phyloP scores from a whole-genome alignment of 2,329 filamentous ascomycete species.

The Aspergillus sojae region DNA sequence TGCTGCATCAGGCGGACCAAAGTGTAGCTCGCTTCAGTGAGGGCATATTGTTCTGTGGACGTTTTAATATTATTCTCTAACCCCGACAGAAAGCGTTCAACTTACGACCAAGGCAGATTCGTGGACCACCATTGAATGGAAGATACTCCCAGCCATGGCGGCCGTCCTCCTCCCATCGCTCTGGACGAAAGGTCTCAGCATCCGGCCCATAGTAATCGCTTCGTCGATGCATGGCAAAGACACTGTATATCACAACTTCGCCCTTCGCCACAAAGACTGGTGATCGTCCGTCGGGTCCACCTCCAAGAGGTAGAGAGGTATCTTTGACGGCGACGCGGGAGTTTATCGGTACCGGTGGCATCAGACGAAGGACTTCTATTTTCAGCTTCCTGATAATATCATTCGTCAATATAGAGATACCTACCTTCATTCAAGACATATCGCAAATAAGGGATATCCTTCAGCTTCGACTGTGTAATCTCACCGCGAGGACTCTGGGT shows the following conservation, averaged over 20 bases:
- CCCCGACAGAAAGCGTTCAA: slow-evolving; percentile 4
- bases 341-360: slow-evolving; percentile 51
- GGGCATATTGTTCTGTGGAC: slow-evolving; percentile 43
- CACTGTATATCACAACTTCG: slow-evolving; percentile 66
- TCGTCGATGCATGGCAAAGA: slow-evolving; percentile 74
- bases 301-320: slow-evolving; percentile 54
- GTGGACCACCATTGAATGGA: slow-evolving; percentile 43
- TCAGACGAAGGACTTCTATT: slow-evolving; percentile 43
- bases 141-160: slow-evolving; percentile 41
- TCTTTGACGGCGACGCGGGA: slow-evolving; percentile 42
- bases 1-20: slow-evolving; percentile 41
- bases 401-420: background rate
- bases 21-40: slow-evolving; percentile 46
- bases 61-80: too few relatives aligned
- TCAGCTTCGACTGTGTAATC: slow-evolving; percentile 49
- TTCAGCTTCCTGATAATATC: background rate
- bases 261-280: slow-evolving; percentile 69
- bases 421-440: slow-evolving; percentile 43
- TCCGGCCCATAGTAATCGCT: slow-evolving; percentile 50
- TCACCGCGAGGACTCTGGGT: slow-evolving; percentile 34
- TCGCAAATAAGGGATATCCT: slow-evolving; percentile 43
- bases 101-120: slow-evolving; percentile 45
- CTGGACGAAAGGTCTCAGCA: slow-evolving; percentile 50
- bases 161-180: slow-evolving; percentile 50
- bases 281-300: slow-evolving; percentile 60